A percentile compares a stretch with the other conserved stretches of the same genome.
Conservation (phyloP, 192 early-diverging fungal genomes). For the Backusella australiensis region DNA sequence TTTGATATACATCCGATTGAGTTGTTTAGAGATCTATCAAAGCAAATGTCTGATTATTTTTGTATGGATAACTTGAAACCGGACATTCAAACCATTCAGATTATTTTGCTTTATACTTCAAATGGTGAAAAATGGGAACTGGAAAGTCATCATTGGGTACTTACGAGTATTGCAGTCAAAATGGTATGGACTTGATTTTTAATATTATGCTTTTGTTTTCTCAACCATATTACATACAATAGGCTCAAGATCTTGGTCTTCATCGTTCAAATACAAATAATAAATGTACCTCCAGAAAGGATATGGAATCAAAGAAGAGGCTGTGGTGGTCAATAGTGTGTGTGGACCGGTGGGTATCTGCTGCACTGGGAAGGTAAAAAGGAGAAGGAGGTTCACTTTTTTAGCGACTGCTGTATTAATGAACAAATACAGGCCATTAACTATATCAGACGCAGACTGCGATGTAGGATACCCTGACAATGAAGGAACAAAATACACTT, state of each 20-base stretch:
- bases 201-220: neutral
- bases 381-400: neutral
- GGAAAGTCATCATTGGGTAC: conserved; percentile 23
- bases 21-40: conserved; percentile 10
- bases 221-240: neutral
- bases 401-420: neutral
- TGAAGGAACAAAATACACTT: conserved; percentile 11
- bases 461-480: conserved; percentile 22
- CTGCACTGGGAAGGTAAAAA: conserved; percentile 22
- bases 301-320: conserved; percentile 11
- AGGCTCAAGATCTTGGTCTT: conserved; percentile 32
- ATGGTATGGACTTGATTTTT: conserved; percentile 11
- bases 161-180: conserved; percentile 27
- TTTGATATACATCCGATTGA: neutral
- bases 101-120: conserved; percentile 9
- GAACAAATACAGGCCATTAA: conserved; percentile 12
- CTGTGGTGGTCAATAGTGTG: conserved; percentile 27
- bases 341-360: conserved; percentile 31
- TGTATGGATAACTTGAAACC: conserved; percentile 17
- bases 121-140: conserved; percentile 9
- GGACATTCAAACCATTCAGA: conserved; percentile 20
- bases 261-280: conserved; percentile 27
- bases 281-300: neutral
- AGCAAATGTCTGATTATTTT: neutral
- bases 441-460: conserved; percentile 29